Conservation (phyloP, 129 eudicot genomes). For the Saposhnikovia divaricata region DNA sequence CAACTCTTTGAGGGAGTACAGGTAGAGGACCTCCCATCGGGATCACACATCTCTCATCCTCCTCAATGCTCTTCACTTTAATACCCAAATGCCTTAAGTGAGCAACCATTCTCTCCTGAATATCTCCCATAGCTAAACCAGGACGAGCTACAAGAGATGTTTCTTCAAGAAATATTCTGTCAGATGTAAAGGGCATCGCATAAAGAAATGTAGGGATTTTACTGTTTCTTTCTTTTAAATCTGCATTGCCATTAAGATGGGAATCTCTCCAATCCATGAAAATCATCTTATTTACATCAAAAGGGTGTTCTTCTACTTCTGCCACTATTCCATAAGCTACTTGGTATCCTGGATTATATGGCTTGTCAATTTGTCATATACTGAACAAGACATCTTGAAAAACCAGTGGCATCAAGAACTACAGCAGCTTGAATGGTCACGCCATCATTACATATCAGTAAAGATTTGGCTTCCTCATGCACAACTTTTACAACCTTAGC, state of each 20-base stretch:
- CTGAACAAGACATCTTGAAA: slow-evolving; percentile 76
- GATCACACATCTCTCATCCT: slow-evolving; percentile 85
- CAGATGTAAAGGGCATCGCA: slow-evolving; percentile 93
- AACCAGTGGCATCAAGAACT: slow-evolving; percentile 97
- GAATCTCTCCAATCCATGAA: slow-evolving; percentile 99
- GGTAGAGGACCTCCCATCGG: slow-evolving; percentile 99
- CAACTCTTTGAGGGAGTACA: slow-evolving; percentile 86
- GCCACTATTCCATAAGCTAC: slow-evolving; percentile 97
- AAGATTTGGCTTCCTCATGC: slow-evolving; percentile 76
- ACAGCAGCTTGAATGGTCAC: slow-evolving; percentile 78
- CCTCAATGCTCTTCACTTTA: slow-evolving; percentile 83
- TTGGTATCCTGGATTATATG: slow-evolving; percentile 98
- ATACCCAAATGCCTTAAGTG: slow-evolving; percentile 89
- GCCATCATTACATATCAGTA: slow-evolving; percentile 84
- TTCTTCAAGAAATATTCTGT: slow-evolving; percentile 82
- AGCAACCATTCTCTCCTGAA: slow-evolving; percentile 91
- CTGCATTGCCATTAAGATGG: slow-evolving; percentile 50
- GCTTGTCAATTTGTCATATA: slow-evolving; percentile 60
- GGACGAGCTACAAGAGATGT: slow-evolving; percentile 99
- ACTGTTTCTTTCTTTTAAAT: slow-evolving; percentile 56
- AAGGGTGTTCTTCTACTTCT: slow-evolving; percentile 93
- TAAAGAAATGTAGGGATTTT: slow-evolving; percentile 87
- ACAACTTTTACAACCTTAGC: slow-evolving; percentile 85
- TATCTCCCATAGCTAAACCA: slow-evolving; percentile 73
- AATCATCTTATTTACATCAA: slow-evolving; percentile 85